These are phyloP conservation scores for Haematococcus sp. DNA, from an alignment of 139 green algal species.

Conservation along the genomic window DNA sequence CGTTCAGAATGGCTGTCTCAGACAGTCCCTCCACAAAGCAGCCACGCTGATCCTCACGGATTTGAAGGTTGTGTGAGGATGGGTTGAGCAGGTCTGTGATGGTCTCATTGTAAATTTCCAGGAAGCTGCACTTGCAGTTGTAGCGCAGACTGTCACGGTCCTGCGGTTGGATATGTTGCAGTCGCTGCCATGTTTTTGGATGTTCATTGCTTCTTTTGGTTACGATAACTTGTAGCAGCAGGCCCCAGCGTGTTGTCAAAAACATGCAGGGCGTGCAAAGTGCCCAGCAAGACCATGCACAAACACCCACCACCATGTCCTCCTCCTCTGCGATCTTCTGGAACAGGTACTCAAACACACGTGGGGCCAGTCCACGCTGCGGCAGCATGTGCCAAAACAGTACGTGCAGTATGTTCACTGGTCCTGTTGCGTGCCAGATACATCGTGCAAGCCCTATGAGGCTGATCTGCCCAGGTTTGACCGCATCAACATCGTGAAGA, in stretches of 20 bases:
- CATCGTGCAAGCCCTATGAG: no score
- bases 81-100: constrained; percentile 82
- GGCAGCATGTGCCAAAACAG: no score
- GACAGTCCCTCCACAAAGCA: constrained; percentile 82
- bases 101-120: constrained; percentile 98
- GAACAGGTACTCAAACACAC: constrained; percentile 86
- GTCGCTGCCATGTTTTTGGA: background rate
- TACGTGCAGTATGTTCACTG: no score
- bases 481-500: no score
- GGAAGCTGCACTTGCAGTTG: constrained; percentile 52
- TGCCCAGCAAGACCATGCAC: no score
- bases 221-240: no score
- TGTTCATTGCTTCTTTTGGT: no score
- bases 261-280: no score
- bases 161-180: background rate
- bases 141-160: constrained; percentile 19
- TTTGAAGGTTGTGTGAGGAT: constrained; percentile 41
- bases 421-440: no score
- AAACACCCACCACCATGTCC: background rate
- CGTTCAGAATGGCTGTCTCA: constrained; percentile 69
- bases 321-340: constrained; percentile 41
- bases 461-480: no score
- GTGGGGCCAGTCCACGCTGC: constrained; percentile 72
- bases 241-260: no score
- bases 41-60: constrained; percentile 79